Evolutionary conservation across 1,284 basidiomycete species (phyloP).

Genomic region (Austropuccinia psidii): DNA sequence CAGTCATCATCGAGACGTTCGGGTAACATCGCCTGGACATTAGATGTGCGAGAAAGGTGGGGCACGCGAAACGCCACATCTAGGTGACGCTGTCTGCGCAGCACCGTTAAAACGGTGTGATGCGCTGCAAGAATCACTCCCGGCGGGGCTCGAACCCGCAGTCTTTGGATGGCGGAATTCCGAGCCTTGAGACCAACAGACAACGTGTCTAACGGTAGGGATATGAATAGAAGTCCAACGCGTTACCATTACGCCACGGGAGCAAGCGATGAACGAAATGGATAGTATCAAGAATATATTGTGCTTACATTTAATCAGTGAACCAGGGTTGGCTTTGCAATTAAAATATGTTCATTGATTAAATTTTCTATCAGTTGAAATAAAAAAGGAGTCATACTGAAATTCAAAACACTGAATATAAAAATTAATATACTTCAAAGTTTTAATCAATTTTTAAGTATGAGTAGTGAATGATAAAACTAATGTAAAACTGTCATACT

Average conservation of each 20-base stretch:
- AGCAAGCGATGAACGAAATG: neutral
- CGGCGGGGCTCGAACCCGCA: slow-evolving; percentile 37
- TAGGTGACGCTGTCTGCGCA: no score
- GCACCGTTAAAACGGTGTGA: no score
- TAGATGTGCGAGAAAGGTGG: no score
- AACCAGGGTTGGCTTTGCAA: neutral
- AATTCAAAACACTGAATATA: neutral
- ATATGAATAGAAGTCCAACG: slow-evolving; percentile 31
- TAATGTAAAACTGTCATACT: no score
- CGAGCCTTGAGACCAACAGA: no score
- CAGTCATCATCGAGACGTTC: no score
- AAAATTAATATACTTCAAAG: no score
- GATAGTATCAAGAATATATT: neutral
- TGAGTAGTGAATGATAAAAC: no score
- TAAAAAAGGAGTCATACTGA: neutral
- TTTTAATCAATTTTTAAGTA: no score
- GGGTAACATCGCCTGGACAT: no score
- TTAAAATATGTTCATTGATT: neutral
- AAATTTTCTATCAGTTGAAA: neutral
- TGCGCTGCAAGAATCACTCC: slow-evolving; percentile 21
- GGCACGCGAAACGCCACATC: no score
- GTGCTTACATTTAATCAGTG: no score
- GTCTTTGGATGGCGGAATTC: slow-evolving; percentile 24
- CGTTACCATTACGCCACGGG: slow-evolving; percentile 36
- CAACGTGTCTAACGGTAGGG: neutral